These are phyloP conservation scores for Avena eriantha DNA, from an alignment of 176 grass and related monocot species.

Conservation along the genomic window DNA sequence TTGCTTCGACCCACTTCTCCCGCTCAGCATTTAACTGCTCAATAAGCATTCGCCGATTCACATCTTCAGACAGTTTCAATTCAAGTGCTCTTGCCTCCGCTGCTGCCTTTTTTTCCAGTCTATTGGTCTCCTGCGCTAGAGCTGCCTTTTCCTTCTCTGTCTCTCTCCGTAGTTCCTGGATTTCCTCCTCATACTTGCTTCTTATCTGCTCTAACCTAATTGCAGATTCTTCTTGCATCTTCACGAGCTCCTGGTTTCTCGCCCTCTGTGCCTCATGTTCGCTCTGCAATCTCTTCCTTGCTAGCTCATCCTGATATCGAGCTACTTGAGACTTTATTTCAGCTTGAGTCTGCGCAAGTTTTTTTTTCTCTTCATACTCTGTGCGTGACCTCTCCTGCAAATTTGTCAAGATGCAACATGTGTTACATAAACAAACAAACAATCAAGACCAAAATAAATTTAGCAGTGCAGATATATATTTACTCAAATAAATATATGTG, in stretches of 20 bases:
- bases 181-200: conserved; percentile 72
- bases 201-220: conserved; percentile 79
- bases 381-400: conserved; percentile 81
- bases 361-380: conserved; percentile 87
- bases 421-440: background rate
- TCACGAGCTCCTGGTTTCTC: conserved; percentile 95
- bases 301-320: conserved; percentile 85
- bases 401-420: conserved; percentile 20
- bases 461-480: conserved; percentile 1
- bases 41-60: conserved; percentile 65
- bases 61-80: conserved; percentile 61
- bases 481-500: conserved; percentile 20
- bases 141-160: conserved; percentile 69
- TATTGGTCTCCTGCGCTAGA: conserved; percentile 50
- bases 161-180: conserved; percentile 67
- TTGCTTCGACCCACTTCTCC: conserved; percentile 90
- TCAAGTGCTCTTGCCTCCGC: conserved; percentile 58
- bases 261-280: conserved; percentile 87
- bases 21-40: conserved; percentile 75
- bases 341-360: conserved; percentile 64
- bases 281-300: conserved; percentile 71
- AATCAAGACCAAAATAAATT: background rate
- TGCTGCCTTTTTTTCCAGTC: conserved; percentile 45
- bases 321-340: conserved; percentile 71
- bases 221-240: conserved; percentile 95